phyloP scores from a whole-genome alignment of 2,329 filamentous ascomycete species.

The Monosporascus sp. region DNA sequence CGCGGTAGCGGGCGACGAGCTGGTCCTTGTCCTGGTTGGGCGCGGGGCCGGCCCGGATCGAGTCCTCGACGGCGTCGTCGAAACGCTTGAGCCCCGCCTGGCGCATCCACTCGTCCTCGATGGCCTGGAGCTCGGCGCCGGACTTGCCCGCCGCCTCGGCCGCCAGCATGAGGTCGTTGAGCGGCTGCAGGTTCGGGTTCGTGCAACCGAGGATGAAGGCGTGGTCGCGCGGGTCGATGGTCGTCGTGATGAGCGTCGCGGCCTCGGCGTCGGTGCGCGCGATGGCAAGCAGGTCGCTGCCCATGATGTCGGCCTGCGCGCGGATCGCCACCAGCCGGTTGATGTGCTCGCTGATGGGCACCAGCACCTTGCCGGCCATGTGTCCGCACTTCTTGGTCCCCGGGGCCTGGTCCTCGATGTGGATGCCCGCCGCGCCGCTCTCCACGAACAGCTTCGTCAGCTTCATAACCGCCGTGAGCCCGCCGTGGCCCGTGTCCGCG shows the following conservation, averaged over 20 bases:
- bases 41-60: conserved; percentile 62
- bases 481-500: conserved; percentile 94
- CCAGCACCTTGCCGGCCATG: conserved; percentile 97
- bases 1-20: conserved; percentile 62
- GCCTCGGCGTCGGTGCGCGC: conserved; percentile 97
- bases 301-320: conserved; percentile 98
- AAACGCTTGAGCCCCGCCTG: conserved; percentile 82
- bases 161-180: conserved; percentile 85
- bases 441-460: conserved; percentile 96
- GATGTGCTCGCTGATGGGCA: conserved; percentile 96
- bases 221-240: conserved; percentile 93
- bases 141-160: conserved; percentile 78
- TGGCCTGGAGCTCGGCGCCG: conserved; percentile 76
- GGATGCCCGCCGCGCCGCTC: conserved; percentile 93
- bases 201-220: conserved; percentile 87
- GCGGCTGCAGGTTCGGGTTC: conserved; percentile 75
- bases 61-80: conserved; percentile 80
- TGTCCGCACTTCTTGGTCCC: conserved; percentile 99
- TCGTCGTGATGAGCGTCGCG: conserved; percentile 92
- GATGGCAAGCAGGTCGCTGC: conserved; percentile 80
- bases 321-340: conserved; percentile 95
- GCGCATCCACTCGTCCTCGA: conserved; percentile 83
- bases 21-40: conserved; percentile 60
- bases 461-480: conserved; percentile 98
- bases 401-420: conserved; percentile 97